Conservation (phyloP, 179 eudicot species). For the Carnegiea gigantea region DNA sequence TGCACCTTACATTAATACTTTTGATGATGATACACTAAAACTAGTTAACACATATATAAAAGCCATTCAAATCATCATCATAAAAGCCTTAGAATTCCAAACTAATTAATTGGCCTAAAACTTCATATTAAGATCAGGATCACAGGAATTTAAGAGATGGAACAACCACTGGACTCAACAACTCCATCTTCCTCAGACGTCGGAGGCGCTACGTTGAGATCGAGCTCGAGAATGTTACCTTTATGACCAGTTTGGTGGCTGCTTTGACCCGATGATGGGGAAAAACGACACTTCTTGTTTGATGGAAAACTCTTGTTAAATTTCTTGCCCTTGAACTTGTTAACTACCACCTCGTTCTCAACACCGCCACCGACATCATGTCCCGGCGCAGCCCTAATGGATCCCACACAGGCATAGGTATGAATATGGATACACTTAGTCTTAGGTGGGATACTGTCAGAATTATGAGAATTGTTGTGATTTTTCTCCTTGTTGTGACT, state of each 20-base stretch:
- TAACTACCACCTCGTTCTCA: neutral
- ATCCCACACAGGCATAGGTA: neutral
- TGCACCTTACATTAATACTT: neutral
- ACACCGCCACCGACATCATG: neutral
- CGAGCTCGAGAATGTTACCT: neutral
- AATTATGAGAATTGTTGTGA: neutral
- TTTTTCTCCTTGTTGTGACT: conserved; percentile 27
- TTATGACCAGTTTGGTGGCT: neutral
- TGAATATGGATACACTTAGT: neutral
- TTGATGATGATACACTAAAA: neutral
- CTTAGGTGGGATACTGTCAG: neutral
- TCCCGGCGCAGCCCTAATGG: neutral
- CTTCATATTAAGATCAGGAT: neutral
- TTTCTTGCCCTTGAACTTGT: neutral
- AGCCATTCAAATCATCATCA: neutral
- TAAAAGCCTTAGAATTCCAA: neutral
- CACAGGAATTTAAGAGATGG: neutral
- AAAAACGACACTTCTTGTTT: neutral
- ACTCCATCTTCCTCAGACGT: neutral
- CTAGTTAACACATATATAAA: neutral
- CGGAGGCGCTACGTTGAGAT: neutral
- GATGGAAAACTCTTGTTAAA: neutral
- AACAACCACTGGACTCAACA: neutral
- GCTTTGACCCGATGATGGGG: neutral
- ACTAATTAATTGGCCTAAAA: neutral